Percentiles rank a stretch among this genome's conserved stretches.
These are phyloP conservation scores for peach (Prunus persica) DNA, from an alignment of 306 rosid genomes.

Conservation along the genomic window DNA sequence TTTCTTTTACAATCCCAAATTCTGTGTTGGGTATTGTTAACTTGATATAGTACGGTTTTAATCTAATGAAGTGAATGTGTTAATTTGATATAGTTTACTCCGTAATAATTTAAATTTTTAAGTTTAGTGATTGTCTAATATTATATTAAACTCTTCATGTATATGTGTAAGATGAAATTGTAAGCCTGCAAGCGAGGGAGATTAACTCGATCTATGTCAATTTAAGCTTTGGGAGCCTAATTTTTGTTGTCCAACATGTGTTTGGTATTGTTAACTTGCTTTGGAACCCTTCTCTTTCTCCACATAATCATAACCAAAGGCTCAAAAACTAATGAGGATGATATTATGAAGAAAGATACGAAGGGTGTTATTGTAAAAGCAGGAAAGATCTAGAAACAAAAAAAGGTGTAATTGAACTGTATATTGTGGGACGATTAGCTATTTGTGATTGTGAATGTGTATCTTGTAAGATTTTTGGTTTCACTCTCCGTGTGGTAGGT, in stretches of 20 bases:
- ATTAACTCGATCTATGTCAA: not conserved
- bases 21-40: not conserved
- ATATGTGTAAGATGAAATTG: accelerated
- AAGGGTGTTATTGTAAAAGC: constrained; percentile 16
- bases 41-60: no score
- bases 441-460: not conserved
- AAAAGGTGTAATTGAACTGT: not conserved
- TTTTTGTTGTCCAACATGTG: no score
- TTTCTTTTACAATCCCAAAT: not conserved
- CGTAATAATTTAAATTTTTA: no score
- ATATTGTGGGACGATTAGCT: not conserved
- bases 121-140: no score
- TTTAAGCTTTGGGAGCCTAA: no score
- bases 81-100: no score
- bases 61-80: no score
- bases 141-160: no score
- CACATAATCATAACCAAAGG: not conserved
- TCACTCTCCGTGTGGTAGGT: constrained; percentile 36
- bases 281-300: no score
- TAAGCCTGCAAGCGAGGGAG: no score
- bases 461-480: constrained; percentile 13
- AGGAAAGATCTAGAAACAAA: not conserved
- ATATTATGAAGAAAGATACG: not conserved
- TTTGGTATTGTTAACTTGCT: no score
- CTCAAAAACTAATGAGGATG: not conserved